A percentile compares a stretch with the other conserved stretches of the same genome.
Evolutionary conservation across 1,139 yeast species (phyloP).

Genomic region (Yamadazyma atlantica): DNA sequence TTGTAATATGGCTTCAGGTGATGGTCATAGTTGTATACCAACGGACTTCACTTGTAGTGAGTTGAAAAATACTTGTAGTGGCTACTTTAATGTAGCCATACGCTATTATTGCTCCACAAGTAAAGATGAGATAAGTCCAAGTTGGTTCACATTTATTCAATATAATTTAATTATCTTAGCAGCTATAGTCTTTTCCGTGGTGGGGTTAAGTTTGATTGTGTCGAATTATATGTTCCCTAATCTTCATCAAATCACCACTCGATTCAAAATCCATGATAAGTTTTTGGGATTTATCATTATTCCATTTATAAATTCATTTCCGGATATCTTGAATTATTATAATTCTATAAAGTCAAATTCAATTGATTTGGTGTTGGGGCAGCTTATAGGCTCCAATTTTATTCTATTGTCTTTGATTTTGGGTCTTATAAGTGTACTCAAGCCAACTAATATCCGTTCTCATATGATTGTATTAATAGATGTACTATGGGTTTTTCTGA

Average conservation of each 20-base stretch:
- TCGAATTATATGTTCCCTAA: slow-evolving; percentile 36
- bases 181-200: slow-evolving; percentile 7
- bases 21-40: slow-evolving; percentile 5
- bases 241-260: slow-evolving; percentile 28
- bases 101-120: slow-evolving; percentile 11
- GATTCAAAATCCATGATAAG: slow-evolving; percentile 29
- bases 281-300: slow-evolving; percentile 36
- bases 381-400: slow-evolving; percentile 38
- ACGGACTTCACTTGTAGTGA: slow-evolving; percentile 11
- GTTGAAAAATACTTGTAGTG: slow-evolving; percentile 7
- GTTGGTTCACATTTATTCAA: neutral
- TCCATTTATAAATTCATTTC: slow-evolving; percentile 41
- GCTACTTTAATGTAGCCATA: slow-evolving; percentile 11
- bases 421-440: slow-evolving; percentile 32
- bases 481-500: slow-evolving; percentile 31
- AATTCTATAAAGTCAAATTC: slow-evolving; percentile 31
- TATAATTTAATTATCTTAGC: slow-evolving; percentile 11
- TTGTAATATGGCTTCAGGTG: neutral
- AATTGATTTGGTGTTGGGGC: slow-evolving; percentile 40
- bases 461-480: slow-evolving; percentile 27
- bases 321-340: slow-evolving; percentile 41
- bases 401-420: slow-evolving; percentile 38
- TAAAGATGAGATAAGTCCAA: neutral
- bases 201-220: slow-evolving; percentile 32
- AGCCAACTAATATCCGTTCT: slow-evolving; percentile 24